Base-by-base conservation (phyloP, 257 asterid species). In the Solanum appendiculatum region DNA sequence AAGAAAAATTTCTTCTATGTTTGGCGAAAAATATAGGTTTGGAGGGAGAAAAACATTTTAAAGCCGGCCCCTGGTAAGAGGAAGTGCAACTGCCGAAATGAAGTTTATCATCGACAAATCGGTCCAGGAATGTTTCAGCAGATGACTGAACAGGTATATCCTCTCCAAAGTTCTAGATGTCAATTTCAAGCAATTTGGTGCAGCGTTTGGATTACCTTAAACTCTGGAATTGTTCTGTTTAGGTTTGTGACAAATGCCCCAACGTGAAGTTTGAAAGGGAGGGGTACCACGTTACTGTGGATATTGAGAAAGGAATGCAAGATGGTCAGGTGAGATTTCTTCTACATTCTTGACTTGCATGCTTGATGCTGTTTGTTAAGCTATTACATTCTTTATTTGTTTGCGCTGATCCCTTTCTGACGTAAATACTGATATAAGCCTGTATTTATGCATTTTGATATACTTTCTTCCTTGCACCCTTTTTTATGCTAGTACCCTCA, bases 121-220 rank as follows among this genome's bases (percentile, higher is more conserved):
- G 99, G 99, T 80, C 99, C 98, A 1, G 99, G 99, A 85, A 97
- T 97, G 99, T 97, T 93, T 92, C 99, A 97, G 92, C 99, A 97
- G 94, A 96, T 96, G 99, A 97, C 99, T 9, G 99, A 97, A 91
- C 98, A 97, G 98, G 99, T 95, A 91, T 46, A 44, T 75, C 78
- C 86, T 69, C 3, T 56, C 60, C 13, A 74, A n/a, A 75, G 60
- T 75, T 40, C 36, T 75, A 75, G 58, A 75, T 75, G 37, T 75
- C 36, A 75, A 75, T 75, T 75, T 75, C 56, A 44, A 75, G 23
- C n/a, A 1, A n/a, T 40, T 75, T 13, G 36, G 58, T 40, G 36
- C n/a, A 75, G 83, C 60, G 16, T 75, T 36, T 75, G 7, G 13
- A 40, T 75, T 40, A 39, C 31, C 14, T 75, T 75, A 14, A 75